Base-by-base conservation (phyloP, 148 eudicot species). In the Bassia scoparia region DNA sequence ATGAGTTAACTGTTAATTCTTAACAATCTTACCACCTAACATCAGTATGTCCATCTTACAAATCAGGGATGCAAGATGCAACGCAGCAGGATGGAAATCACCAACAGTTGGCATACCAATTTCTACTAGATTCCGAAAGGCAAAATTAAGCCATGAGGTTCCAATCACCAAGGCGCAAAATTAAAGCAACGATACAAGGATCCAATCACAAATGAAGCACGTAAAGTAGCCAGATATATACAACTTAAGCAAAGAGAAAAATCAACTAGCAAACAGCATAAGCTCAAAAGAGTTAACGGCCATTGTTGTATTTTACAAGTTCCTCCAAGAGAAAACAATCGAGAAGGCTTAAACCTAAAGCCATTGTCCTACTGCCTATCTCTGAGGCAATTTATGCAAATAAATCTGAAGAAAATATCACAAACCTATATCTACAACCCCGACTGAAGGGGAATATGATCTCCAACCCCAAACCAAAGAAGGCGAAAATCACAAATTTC, bases 341-440 rank as follows among this genome's bases (percentile, higher is more conserved):
- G 2, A 23, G 10, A 66, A 66, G 67, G 52, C 33, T 66, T 14
- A 52, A 24, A 23, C n/a, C 52, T 26, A 43, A 43, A 44, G 53
- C 33, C 53, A 66, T 43, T 21, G 53, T 66, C 31, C 69, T 43
- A 66, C 7, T 43, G 69, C 69, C 69, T 16, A 43, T 27, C 53
- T 23, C 44, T 21, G 12, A 66, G 69, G 53, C 69, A 44, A 27
- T 66, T 63, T 43, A 66, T 66, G 69, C 69, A 43, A 44, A 23
- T 41, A 66, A 62, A 8, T 41, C 29, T 44, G 53, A 66, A 38
- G 31, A 61, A 41, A 29, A 3, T n/a, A 29, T 44, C 44, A 61
- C 53, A 61, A 31, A 59, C 23, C 55, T 35, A 29, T 71, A 41
- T 27, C 67, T 44, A 72, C 54, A 72, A 61, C 67, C 67, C 53